These are phyloP conservation scores for Malus sieversii DNA, from an alignment of 306 rosid genomes.

Conservation along the genomic window DNA sequence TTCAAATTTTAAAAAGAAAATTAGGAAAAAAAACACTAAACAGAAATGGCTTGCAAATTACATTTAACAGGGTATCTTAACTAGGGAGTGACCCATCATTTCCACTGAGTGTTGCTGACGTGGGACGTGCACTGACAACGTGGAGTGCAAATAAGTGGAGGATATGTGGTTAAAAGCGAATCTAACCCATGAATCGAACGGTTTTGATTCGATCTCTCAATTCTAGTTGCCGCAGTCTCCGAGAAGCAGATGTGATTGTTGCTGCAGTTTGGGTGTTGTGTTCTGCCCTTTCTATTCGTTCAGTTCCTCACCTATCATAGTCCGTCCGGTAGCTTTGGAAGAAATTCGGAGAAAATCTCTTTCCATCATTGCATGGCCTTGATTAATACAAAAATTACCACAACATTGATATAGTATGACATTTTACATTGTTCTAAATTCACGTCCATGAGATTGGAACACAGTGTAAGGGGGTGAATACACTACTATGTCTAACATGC, in stretches of 20 bases:
- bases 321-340: accelerated
- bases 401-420: no score
- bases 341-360: accelerated
- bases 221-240: not conserved
- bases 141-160: not conserved
- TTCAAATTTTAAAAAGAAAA: no score
- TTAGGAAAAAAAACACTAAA: no score
- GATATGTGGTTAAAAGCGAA: not conserved
- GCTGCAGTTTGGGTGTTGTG: not conserved
- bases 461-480: no score
- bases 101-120: not conserved
- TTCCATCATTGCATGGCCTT: no score
- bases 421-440: no score
- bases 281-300: not conserved
- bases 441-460: no score
- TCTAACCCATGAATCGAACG: not conserved
- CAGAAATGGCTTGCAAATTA: not conserved
- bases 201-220: not conserved
- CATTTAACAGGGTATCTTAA: not conserved
- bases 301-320: not conserved
- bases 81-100: not conserved
- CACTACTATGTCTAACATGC: no score
- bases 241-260: not conserved
- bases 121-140: not conserved
- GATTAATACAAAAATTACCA: no score